Conservation (phyloP, 768 basidiomycete species). For the Flagelloscypha sp. region DNA sequence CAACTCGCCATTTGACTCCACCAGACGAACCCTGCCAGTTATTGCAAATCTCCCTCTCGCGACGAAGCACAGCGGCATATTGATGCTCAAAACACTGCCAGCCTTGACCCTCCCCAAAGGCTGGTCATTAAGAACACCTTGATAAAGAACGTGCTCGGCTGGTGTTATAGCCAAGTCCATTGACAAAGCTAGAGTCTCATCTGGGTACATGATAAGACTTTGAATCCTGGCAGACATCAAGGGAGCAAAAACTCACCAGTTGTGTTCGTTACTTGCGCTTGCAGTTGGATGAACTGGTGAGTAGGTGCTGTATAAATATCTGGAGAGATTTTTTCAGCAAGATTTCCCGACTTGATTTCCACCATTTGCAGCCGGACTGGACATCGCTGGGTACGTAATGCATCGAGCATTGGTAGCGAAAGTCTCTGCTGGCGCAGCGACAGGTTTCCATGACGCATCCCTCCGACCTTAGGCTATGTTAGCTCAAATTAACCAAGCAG, state of each 20-base stretch:
- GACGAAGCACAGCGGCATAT: slow-evolving; percentile 64
- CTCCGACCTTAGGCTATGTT: slow-evolving; percentile 52
- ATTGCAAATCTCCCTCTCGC: slow-evolving; percentile 57
- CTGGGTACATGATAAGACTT: slow-evolving; percentile 24
- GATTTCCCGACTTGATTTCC: slow-evolving; percentile 32
- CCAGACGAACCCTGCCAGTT: slow-evolving; percentile 20
- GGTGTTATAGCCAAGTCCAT: slow-evolving; percentile 51
- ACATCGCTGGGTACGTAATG: slow-evolving; percentile 60
- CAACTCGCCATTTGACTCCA: neutral
- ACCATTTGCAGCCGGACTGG: slow-evolving; percentile 48
- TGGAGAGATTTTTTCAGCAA: no score
- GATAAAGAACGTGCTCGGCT: slow-evolving; percentile 55
- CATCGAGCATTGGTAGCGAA: slow-evolving; percentile 71
- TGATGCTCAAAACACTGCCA: slow-evolving; percentile 43
- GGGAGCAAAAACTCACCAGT: slow-evolving; percentile 40
- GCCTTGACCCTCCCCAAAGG: slow-evolving; percentile 53
- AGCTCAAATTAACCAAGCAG: slow-evolving; percentile 1
- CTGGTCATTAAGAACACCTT: slow-evolving; percentile 57
- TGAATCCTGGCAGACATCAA: neutral
- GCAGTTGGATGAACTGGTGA: slow-evolving; percentile 59
- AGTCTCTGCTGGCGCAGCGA: slow-evolving; percentile 73
- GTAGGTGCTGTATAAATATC: no score
- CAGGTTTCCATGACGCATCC: slow-evolving; percentile 66
- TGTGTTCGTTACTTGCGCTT: slow-evolving; percentile 51
- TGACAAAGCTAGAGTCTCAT: slow-evolving; percentile 40